Percentiles rank a stretch among this genome's conserved stretches.
These are phyloP conservation scores for Umbilicus rupestris DNA, from an alignment of 164 flowering plant species.

Conservation along the genomic window DNA sequence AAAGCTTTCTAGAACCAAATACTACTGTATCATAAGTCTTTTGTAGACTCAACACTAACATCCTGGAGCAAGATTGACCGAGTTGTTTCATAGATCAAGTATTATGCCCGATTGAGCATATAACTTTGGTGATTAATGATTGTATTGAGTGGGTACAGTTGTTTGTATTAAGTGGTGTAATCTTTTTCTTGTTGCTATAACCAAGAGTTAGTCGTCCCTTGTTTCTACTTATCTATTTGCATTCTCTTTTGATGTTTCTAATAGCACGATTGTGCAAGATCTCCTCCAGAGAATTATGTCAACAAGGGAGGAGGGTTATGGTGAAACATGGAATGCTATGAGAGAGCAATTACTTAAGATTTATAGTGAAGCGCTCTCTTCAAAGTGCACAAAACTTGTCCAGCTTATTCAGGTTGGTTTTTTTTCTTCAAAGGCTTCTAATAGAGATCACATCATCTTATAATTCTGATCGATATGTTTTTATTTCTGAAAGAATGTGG, in stretches of 20 bases:
- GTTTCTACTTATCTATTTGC: slow-evolving; percentile 10
- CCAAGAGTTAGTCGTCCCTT: background rate
- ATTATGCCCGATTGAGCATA: background rate
- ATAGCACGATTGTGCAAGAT: slow-evolving; percentile 54
- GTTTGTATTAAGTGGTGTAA: background rate
- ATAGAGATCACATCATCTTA: background rate
- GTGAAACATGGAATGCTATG: slow-evolving; percentile 37
- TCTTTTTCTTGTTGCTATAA: background rate
- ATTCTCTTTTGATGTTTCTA: slow-evolving; percentile 16
- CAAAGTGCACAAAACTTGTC: slow-evolving; percentile 54
- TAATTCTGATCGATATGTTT: background rate
- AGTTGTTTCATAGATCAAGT: background rate
- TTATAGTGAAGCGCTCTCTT: slow-evolving; percentile 69
- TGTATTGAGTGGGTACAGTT: background rate
- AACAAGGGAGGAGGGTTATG: slow-evolving; percentile 41
- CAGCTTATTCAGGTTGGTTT: slow-evolving; percentile 65
- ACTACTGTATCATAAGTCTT: background rate
- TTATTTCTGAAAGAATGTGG: background rate
- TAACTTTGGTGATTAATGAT: background rate
- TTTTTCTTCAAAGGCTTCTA: background rate
- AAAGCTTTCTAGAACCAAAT: background rate
- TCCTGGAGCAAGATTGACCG: background rate
- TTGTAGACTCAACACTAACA: background rate
- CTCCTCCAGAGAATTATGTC: slow-evolving; percentile 47
- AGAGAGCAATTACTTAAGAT: slow-evolving; percentile 42